These are phyloP conservation scores for Debaryomyces singareniensis DNA, from an alignment of 1,139 yeast species.

Conservation along the genomic window DNA sequence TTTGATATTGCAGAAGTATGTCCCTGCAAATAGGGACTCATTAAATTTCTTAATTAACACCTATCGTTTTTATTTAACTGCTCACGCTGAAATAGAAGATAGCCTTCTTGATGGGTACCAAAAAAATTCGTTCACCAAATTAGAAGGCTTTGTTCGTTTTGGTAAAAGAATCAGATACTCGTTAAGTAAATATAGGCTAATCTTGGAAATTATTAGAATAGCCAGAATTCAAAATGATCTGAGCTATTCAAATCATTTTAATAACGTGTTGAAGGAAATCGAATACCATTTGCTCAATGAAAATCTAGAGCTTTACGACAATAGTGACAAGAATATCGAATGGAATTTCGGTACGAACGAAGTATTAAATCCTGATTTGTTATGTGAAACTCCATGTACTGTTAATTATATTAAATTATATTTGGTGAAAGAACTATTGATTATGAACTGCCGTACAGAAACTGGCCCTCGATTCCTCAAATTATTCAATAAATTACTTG, in stretches of 20 bases:
- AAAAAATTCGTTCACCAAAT: conserved; percentile 50
- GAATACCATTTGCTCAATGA: conserved; percentile 7
- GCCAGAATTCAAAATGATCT: conserved; percentile 30
- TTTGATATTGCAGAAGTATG: conserved; percentile 43
- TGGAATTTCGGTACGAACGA: conserved; percentile 37
- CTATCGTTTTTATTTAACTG: conserved; percentile 45
- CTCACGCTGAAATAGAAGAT: conserved; percentile 43
- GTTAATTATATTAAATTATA: conserved; percentile 15
- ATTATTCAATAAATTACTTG: conserved; percentile 19
- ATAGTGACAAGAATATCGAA: conserved; percentile 41
- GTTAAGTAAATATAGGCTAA: conserved; percentile 25
- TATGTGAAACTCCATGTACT: conserved; percentile 1
- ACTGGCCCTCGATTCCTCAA: conserved; percentile 13
- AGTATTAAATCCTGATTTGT: conserved; percentile 1
- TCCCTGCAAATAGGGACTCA: conserved; percentile 20
- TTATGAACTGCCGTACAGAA: conserved; percentile 12
- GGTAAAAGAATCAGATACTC: conserved; percentile 36
- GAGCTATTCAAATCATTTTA: conserved; percentile 24
- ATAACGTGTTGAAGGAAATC: conserved; percentile 8
- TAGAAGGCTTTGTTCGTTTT: conserved; percentile 55
- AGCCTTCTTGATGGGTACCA: conserved; percentile 48
- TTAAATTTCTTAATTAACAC: conserved; percentile 23
- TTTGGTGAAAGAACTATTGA: conserved; percentile 20
- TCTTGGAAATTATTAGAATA: conserved; percentile 29
- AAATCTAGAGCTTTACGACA: conserved; percentile 18